Base-by-base conservation (phyloP, 139 green algal genomes). In the Haematococcus lacustris region DNA sequence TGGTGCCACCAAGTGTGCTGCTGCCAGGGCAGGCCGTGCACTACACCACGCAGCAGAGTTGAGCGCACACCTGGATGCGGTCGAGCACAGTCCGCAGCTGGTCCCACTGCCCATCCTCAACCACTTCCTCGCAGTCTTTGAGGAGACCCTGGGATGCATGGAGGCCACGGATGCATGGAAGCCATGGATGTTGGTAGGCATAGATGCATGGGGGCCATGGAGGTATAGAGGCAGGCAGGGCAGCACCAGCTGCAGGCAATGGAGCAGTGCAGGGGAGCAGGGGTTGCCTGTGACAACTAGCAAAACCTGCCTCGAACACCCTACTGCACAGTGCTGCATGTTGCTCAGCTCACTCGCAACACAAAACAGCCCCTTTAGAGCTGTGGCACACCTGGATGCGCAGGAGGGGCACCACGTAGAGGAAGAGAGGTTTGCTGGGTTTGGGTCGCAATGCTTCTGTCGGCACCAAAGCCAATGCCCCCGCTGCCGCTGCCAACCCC, bases 381-480 rank as follows among this genome's bases (percentile, higher is more conserved):
- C 25, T 6, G 28, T 7, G 21, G 33, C 62, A 38, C 39, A 80
- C 72, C 80, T 84, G 70, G 17, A 86, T 68, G 2, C 78, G 73
- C 32, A 94, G 61, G 25, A 94, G 72, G 2, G 87, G 85, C 3
- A 83, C 77, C 13, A 93, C 47, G 78, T 93, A 94, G 38, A 91
- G 87, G 68, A 86, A 94, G 38, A 94, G 65, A 1, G 89, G 88
- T 63, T 90, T 87, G 66, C 65, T 60, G 17, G 89, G 89, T 43
- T 81, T 76, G 0, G 78, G 51, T 9, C 78, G 71, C 68, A 94
- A 76, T 2, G 76, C 69, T 32, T 88, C 78, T 2, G 88, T 93
- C 39, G 88, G 88, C n/a, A 94, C 78, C 30, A 92, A 64, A 2
- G 88, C 86, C 71, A 93, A 87, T n/a, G n/a, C n/a, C 0, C 82